phyloP scores from a whole-genome alignment of 768 basidiomycete genomes.

The Boletus coccyginus region DNA sequence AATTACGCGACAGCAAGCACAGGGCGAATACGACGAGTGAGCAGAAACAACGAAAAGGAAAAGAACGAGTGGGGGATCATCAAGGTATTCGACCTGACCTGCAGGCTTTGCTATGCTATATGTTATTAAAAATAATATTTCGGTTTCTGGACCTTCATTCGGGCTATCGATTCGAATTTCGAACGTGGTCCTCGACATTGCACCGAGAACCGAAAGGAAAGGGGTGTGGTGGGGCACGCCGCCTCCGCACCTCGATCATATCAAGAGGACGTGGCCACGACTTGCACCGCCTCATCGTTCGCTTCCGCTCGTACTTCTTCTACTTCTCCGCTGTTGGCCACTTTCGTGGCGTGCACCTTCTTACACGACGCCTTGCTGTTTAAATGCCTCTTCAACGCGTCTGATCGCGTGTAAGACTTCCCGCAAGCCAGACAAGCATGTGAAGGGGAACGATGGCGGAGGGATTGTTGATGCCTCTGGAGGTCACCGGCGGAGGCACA shows the following conservation, averaged over 20 bases:
- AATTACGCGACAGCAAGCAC: background rate
- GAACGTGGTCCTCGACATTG: background rate
- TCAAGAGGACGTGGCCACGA: conserved; percentile 1
- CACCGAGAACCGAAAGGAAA: background rate
- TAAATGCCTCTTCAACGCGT: conserved; percentile 34
- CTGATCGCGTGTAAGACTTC: conserved; percentile 29
- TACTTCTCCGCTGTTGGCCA: background rate
- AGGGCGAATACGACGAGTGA: background rate
- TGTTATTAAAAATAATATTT: background rate
- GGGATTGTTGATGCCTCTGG: conserved; percentile 28
- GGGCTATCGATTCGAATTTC: background rate
- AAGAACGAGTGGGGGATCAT: background rate
- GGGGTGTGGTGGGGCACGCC: conserved; percentile 14
- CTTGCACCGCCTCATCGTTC: conserved; percentile 15
- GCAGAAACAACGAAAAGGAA: background rate
- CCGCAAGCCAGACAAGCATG: conserved; percentile 23
- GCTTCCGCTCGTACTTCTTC: conserved; percentile 16
- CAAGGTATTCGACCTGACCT: conserved; percentile 1
- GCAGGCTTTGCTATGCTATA: background rate
- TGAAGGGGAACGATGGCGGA: conserved; percentile 25
- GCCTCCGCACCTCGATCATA: conserved; percentile 16
- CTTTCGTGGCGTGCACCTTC: conserved; percentile 19
- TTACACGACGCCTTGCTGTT: conserved; percentile 28
- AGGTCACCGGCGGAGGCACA: conserved; percentile 30
- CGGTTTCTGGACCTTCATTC: background rate